Percentiles rank a stretch among this genome's conserved stretches.
Conservation (phyloP, 768 basidiomycete genomes). For the Paxillus ammoniavirescens region DNA sequence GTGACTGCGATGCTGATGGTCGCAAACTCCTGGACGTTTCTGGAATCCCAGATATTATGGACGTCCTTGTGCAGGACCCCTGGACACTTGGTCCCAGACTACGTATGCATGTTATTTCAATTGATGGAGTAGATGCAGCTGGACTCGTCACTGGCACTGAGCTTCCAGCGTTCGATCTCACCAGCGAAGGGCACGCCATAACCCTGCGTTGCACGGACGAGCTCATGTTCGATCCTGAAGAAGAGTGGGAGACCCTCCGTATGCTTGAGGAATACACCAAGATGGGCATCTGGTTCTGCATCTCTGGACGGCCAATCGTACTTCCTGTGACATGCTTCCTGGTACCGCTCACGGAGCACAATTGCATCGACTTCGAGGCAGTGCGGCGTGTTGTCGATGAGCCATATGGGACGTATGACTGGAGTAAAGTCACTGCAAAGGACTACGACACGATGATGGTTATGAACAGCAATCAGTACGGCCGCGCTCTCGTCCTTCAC, state of each 20-base stretch:
- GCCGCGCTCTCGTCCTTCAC: slow-evolving; percentile 55
- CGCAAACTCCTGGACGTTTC: slow-evolving; percentile 40
- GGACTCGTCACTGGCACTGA: slow-evolving; percentile 68
- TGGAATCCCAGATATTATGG: slow-evolving; percentile 51
- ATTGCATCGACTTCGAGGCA: slow-evolving; percentile 54
- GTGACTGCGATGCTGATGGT: slow-evolving; percentile 55
- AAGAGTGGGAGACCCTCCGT: slow-evolving; percentile 45
- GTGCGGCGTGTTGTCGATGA: slow-evolving; percentile 50
- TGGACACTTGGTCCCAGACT: slow-evolving; percentile 57
- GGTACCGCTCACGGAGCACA: slow-evolving; percentile 54
- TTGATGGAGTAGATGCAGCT: slow-evolving; percentile 49
- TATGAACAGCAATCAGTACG: slow-evolving; percentile 52
- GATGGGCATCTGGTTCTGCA: slow-evolving; percentile 57
- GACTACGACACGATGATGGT: slow-evolving; percentile 53
- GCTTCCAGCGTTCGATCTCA: slow-evolving; percentile 48
- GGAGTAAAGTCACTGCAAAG: slow-evolving; percentile 49
- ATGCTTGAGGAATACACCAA: slow-evolving; percentile 68
- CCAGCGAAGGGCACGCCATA: slow-evolving; percentile 28
- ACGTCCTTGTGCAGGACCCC: slow-evolving; percentile 62
- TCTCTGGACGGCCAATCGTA: slow-evolving; percentile 56
- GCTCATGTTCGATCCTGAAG: slow-evolving; percentile 44
- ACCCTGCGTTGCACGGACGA: slow-evolving; percentile 48
- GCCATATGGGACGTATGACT: slow-evolving; percentile 53
- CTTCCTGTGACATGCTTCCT: slow-evolving; percentile 59
- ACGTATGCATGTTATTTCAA: slow-evolving; percentile 61